These are phyloP conservation scores for Aquanectria penicillioides DNA, from an alignment of 2,329 filamentous ascomycete species.

Conservation along the genomic window DNA sequence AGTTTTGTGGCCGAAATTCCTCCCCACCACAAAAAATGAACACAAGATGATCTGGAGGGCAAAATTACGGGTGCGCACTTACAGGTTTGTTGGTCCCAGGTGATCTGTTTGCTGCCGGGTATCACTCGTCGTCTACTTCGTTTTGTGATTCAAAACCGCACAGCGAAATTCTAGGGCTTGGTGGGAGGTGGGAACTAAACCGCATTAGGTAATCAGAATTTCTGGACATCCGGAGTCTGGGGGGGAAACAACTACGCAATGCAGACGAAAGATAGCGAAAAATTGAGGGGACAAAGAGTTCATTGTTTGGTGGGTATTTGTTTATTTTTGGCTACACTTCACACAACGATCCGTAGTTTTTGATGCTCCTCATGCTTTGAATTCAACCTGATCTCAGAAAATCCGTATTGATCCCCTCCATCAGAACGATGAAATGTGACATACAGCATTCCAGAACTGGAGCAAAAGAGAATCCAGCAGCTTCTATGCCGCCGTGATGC, in stretches of 20 bases:
- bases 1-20: slow-evolving; percentile 31
- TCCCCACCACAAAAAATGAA: slow-evolving; percentile 29
- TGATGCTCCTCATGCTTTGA: slow-evolving; percentile 47
- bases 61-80: slow-evolving; percentile 42
- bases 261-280: slow-evolving; percentile 7
- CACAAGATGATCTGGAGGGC: slow-evolving; percentile 16
- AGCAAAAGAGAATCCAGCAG: slow-evolving; percentile 69
- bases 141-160: slow-evolving; percentile 53
- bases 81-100: slow-evolving; percentile 50
- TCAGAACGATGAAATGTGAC: slow-evolving; percentile 68
- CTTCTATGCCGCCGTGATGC: slow-evolving; percentile 55
- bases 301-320: slow-evolving; percentile 39
- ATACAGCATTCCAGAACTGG: slow-evolving; percentile 70
- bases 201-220: slow-evolving; percentile 52
- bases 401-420: slow-evolving; percentile 76
- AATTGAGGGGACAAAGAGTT: slow-evolving; percentile 4
- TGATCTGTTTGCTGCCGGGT: slow-evolving; percentile 45
- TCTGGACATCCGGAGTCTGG: slow-evolving; percentile 18
- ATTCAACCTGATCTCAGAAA: slow-evolving; percentile 59
- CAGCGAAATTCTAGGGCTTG: slow-evolving; percentile 59
- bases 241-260: slow-evolving; percentile 20
- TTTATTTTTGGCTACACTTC: slow-evolving; percentile 46
- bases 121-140: slow-evolving; percentile 45
- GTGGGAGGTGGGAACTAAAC: slow-evolving; percentile 50
- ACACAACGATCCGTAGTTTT: slow-evolving; percentile 44